Percentiles rank a stretch among this genome's conserved stretches.
These are phyloP conservation scores for Diplodia mutila DNA, from an alignment of 2,329 filamentous ascomycete genomes.

Conservation along the genomic window DNA sequence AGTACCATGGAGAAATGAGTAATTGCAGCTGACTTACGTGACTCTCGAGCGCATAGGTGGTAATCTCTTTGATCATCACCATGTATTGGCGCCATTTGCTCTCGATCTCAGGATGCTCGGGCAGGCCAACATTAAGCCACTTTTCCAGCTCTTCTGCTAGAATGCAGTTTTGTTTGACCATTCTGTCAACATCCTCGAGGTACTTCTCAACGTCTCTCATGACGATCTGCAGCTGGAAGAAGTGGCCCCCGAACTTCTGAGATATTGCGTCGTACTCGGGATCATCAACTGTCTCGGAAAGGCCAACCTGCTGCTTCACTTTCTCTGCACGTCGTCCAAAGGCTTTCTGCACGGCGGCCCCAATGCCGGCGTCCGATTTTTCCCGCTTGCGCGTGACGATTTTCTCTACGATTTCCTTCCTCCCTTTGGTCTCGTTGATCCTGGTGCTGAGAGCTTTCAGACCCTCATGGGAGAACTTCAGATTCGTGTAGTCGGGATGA, in stretches of 20 bases:
- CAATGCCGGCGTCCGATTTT: constrained; percentile 77
- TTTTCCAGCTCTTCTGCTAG: constrained; percentile 82
- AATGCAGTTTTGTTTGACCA: constrained; percentile 78
- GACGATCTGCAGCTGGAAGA: constrained; percentile 88
- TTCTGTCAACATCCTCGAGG: constrained; percentile 76
- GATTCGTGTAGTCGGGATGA: constrained; percentile 76
- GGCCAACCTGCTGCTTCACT: constrained; percentile 70
- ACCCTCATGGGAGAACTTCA: constrained; percentile 75
- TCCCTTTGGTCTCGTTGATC: constrained; percentile 95
- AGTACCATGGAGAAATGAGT: background rate
- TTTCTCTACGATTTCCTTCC: constrained; percentile 88
- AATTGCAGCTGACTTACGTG: constrained; percentile 7
- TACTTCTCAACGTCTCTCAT: constrained; percentile 94
- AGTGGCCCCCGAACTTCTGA: constrained; percentile 89
- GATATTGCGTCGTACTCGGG: constrained; percentile 77
- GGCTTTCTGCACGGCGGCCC: constrained; percentile 65
- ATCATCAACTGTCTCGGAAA: constrained; percentile 72
- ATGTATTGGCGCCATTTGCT: constrained; percentile 95
- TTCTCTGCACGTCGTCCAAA: constrained; percentile 90
- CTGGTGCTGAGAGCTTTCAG: constrained; percentile 63
- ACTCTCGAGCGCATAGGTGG: constrained; percentile 51
- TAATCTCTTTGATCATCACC: constrained; percentile 82
- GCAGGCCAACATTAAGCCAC: constrained; percentile 67
- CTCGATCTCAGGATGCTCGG: constrained; percentile 71
- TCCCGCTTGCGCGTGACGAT: constrained; percentile 82